Base-by-base conservation (phyloP, 306 rosid species). In the Carpinus fangiana region DNA sequence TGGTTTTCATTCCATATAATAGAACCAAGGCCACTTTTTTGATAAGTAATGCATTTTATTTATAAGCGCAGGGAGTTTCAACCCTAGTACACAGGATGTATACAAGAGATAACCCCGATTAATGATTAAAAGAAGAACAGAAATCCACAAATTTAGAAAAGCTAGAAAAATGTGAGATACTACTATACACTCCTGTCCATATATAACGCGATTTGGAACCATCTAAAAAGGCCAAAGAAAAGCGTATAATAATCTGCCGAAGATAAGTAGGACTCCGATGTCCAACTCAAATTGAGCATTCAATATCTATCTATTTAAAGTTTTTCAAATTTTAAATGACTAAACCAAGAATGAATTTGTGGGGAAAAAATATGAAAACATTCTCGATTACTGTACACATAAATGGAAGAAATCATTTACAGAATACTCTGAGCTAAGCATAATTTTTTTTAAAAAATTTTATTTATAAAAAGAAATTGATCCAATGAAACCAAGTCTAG, bases 401-500 rank as follows among this genome's bases (percentile, higher is more conserved):
- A 14, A 16, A 10, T 9, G 34, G 34, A 28, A 12, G 18, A 66
- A 41, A 66, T 18, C 51, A 8, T 14, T 2, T 38, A 41, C 51
- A 66, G 14, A 41, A 38, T 38, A 36, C 45, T 66, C 72, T 66
- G 10, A 41, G 20, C 28, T 17, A 66, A 18, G 23, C 10, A 31
- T 36, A n/a, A 17, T 66, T 41, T 17, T 17, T 17, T 41, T 41
- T 23, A 0, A 23, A 23, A 23, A 5, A 57, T 8, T 21, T 16
- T 16, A 55, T 38, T 78, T 57, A 12, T 14, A 61, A 66, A 26
- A 67, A 4, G 48, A n/a, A 68, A 60, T 54, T 38, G 60, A 51
- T 78, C 34, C 26, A 64, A 50, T 18, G 73, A 38, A 76, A 61
- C 73, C 34, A 79, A 67, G 71, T 67, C 43, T 18, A 80, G 62